Conservation (phyloP, 2,329 filamentous ascomycete species). For the Trichophyton simii region DNA sequence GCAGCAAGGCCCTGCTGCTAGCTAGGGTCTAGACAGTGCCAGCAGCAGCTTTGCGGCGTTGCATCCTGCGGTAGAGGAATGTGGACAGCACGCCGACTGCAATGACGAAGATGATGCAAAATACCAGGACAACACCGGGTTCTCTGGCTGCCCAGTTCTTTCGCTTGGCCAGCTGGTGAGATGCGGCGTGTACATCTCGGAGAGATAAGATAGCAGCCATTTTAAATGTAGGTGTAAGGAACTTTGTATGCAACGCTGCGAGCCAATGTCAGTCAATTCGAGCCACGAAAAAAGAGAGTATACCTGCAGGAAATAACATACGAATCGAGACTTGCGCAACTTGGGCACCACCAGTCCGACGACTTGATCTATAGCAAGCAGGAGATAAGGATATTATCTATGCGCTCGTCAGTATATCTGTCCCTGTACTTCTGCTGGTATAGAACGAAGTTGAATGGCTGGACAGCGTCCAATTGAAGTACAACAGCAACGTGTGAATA, state of each 20-base stretch:
- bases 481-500: not conserved
- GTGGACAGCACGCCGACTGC: constrained; percentile 39
- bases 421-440: not conserved
- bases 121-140: constrained; percentile 50
- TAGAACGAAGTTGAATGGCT: not conserved
- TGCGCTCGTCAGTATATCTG: not conserved
- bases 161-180: constrained; percentile 36
- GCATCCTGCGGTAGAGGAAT: constrained; percentile 36
- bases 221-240: not conserved
- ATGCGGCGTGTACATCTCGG: constrained; percentile 6
- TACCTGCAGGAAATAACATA: not conserved
- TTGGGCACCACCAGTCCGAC: not conserved
- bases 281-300: not conserved
- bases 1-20: not conserved
- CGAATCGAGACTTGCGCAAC: not conserved
- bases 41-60: constrained; percentile 13
- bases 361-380: not conserved
- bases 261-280: not conserved
- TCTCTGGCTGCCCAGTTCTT: constrained; percentile 46
- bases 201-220: constrained; percentile 19
- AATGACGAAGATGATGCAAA: constrained; percentile 48
- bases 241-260: not conserved
- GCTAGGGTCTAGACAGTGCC: not conserved
- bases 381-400: not conserved
- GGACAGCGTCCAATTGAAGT: not conserved